Evolutionary conservation across 768 basidiomycete species (phyloP).

Genomic region (Podaxis rugospora): DNA sequence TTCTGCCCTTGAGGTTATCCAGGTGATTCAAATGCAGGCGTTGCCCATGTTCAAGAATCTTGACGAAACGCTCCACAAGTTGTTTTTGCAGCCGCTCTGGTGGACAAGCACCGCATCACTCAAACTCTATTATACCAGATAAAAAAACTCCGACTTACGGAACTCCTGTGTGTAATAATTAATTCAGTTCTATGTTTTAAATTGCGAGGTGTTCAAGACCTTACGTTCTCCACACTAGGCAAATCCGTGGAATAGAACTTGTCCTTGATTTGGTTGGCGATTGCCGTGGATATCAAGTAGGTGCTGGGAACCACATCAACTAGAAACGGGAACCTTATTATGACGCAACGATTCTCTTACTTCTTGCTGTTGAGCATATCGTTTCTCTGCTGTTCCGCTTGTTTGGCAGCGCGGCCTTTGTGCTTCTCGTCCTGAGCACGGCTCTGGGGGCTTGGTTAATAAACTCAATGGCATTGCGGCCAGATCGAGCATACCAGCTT

Average conservation of each 20-base stretch:
- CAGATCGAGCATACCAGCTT: slow-evolving; percentile 56
- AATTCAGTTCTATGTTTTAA: background rate
- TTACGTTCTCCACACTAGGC: slow-evolving; percentile 67
- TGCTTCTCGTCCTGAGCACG: slow-evolving; percentile 71
- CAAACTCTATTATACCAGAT: slow-evolving; percentile 4
- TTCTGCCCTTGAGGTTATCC: slow-evolving; percentile 49
- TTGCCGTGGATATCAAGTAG: slow-evolving; percentile 65
- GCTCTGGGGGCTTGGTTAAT: slow-evolving; percentile 34
- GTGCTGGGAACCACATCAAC: slow-evolving; percentile 33
- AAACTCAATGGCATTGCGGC: background rate
- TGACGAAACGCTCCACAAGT: slow-evolving; percentile 50
- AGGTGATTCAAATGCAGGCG: slow-evolving; percentile 54
- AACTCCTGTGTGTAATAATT: slow-evolving; percentile 46
- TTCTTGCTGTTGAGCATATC: slow-evolving; percentile 85
- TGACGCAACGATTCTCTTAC: slow-evolving; percentile 30
- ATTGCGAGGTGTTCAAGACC: slow-evolving; percentile 21
- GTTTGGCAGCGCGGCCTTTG: slow-evolving; percentile 66
- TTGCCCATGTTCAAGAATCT: slow-evolving; percentile 56
- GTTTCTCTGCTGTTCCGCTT: slow-evolving; percentile 68
- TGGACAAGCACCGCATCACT: background rate
- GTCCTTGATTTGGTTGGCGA: slow-evolving; percentile 66
- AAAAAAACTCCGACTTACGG: slow-evolving; percentile 41
- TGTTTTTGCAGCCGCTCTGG: slow-evolving; percentile 69
- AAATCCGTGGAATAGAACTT: slow-evolving; percentile 71
- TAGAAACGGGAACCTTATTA: slow-evolving; percentile 1